phyloP scores from a whole-genome alignment of 2,329 filamentous ascomycete species.

The Neofusicoccum parvum region DNA sequence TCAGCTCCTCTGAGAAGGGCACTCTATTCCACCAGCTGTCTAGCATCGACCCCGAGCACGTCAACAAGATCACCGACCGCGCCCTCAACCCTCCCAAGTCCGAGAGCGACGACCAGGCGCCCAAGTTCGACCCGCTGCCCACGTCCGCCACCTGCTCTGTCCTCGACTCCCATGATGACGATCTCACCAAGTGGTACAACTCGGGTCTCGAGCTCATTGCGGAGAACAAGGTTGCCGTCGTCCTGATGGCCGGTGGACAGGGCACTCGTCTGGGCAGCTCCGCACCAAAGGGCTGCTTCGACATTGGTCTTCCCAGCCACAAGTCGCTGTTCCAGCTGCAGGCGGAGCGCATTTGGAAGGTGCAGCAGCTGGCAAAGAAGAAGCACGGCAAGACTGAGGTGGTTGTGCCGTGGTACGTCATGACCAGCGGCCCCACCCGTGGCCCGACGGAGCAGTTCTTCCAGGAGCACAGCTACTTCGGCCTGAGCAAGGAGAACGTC shows the following conservation, averaged over 20 bases:
- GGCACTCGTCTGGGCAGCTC: slow-evolving; percentile 93
- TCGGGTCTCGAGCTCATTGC: slow-evolving; percentile 67
- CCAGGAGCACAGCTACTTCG: slow-evolving; percentile 86
- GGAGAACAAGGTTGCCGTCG: slow-evolving; percentile 74
- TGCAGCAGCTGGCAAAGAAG: slow-evolving; percentile 78
- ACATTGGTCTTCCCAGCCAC: slow-evolving; percentile 88
- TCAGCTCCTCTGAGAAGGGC: slow-evolving; percentile 72
- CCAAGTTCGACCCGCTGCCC: slow-evolving; percentile 80
- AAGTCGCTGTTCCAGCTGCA: slow-evolving; percentile 99
- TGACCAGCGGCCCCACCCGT: slow-evolving; percentile 95
- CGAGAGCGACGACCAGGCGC: slow-evolving; percentile 55
- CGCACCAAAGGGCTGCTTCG: slow-evolving; percentile 94
- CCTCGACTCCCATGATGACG: slow-evolving; percentile 78
- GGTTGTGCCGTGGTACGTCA: slow-evolving; percentile 95
- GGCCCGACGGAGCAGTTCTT: slow-evolving; percentile 94
- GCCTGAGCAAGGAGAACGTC: slow-evolving; percentile 81
- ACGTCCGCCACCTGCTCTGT: slow-evolving; percentile 85
- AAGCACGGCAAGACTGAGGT: slow-evolving; percentile 60
- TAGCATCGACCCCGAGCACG: slow-evolving; percentile 78
- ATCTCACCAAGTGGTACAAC: slow-evolving; percentile 83
- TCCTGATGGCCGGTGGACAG: slow-evolving; percentile 96
- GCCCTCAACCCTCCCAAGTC: slow-evolving; percentile 75
- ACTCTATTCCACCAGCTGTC: slow-evolving; percentile 79
- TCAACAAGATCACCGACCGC: slow-evolving; percentile 83
- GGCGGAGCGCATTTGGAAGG: slow-evolving; percentile 86